A percentile compares a stretch with the other conserved stretches of the same genome.
Evolutionary conservation across 805 yeast species (phyloP).

Genomic region (Saccharomyces eubayanus): DNA sequence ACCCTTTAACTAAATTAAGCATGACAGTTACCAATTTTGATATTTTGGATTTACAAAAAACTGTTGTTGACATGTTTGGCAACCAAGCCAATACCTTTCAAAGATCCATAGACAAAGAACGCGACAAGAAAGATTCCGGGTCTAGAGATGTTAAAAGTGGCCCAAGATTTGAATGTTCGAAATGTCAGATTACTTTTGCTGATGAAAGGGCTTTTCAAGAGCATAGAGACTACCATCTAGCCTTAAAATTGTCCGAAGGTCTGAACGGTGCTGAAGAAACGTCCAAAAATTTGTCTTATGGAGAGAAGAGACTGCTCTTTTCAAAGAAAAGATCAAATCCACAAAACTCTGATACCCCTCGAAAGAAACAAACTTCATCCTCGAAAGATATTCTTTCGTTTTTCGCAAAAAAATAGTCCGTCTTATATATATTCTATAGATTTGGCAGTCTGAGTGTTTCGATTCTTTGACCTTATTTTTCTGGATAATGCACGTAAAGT

Average conservation of each 20-base stretch:
- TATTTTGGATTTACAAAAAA: slow-evolving; percentile 29
- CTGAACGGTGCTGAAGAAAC: slow-evolving; percentile 31
- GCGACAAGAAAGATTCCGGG: not conserved
- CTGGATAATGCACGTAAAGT: too few relatives aligned
- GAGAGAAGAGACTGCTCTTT: slow-evolving; percentile 24
- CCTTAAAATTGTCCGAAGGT: slow-evolving; percentile 40
- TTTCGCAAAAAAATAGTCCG: not conserved
- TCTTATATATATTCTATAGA: not conserved
- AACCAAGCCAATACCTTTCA: slow-evolving; percentile 10
- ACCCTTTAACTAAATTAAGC: slow-evolving; percentile 44
- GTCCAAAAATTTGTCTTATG: slow-evolving; percentile 20
- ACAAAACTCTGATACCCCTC: not conserved
- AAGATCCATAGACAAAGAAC: not conserved
- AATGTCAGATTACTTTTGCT: slow-evolving; percentile 16
- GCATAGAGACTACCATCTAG: slow-evolving; percentile 49
- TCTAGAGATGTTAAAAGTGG: not conserved
- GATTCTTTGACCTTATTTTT: too few relatives aligned
- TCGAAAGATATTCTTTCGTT: not conserved
- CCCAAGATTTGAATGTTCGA: slow-evolving; percentile 11
- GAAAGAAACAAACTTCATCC: not conserved
- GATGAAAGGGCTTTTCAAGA: slow-evolving; percentile 28
- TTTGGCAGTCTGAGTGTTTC: not conserved
- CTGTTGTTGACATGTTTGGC: slow-evolving; percentile 30
- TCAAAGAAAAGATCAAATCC: slow-evolving; percentile 3
- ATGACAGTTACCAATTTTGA: slow-evolving; percentile 50